These are phyloP conservation scores for Yamadazyma diddensiae DNA, from an alignment of 1,139 yeast genomes.

Conservation along the genomic window DNA sequence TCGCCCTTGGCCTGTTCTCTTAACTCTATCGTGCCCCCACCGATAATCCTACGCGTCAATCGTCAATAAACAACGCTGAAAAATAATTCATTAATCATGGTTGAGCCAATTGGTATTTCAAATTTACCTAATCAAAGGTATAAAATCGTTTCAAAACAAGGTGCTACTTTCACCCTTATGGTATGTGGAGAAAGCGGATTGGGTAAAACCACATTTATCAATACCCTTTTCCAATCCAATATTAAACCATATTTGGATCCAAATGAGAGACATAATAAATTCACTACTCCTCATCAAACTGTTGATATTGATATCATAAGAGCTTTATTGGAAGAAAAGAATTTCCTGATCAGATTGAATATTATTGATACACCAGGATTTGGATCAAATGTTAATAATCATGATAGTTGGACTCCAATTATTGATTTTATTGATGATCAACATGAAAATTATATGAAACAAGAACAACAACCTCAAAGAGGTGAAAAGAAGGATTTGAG, in stretches of 20 bases:
- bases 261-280: conserved; percentile 63
- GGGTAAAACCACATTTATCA: conserved; percentile 91
- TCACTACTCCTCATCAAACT: conserved; percentile 67
- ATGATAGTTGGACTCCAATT: conserved; percentile 90
- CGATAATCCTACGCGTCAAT: conserved; percentile 3
- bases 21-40: not conserved
- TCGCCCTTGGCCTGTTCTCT: not conserved
- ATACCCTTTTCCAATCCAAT: conserved; percentile 80
- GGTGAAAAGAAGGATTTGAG: conserved; percentile 71
- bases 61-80: conserved; percentile 7
- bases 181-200: conserved; percentile 95
- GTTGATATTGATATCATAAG: conserved; percentile 88
- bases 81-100: conserved; percentile 19
- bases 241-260: conserved; percentile 66
- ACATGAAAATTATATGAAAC: conserved; percentile 91
- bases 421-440: conserved; percentile 95
- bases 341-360: conserved; percentile 80
- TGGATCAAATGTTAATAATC: conserved; percentile 94
- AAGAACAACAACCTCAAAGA: conserved; percentile 93
- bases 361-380: conserved; percentile 97
- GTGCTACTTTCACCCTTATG: conserved; percentile 90
- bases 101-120: conserved; percentile 76
- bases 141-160: conserved; percentile 84
- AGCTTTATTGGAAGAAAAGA: conserved; percentile 91
- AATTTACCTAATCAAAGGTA: conserved; percentile 94